These are phyloP conservation scores for Gossypium herbaceum DNA, from an alignment of 345 rosid species.

Conservation along the genomic window DNA sequence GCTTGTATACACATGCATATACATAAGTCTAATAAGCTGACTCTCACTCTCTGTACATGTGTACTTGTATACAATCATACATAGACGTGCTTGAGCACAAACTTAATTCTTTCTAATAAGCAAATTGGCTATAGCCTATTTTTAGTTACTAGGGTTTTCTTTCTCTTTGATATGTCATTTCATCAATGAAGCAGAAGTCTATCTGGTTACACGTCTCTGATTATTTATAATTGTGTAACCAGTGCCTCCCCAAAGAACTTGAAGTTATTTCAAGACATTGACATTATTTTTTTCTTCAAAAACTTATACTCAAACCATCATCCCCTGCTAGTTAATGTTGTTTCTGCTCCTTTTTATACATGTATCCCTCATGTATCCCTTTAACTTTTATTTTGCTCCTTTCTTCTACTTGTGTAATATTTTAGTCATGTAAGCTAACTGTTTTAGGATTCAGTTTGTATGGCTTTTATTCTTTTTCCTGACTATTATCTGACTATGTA, in stretches of 20 bases:
- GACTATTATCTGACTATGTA: neutral
- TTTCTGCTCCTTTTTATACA: neutral
- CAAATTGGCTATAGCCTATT: neutral
- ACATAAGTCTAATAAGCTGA: neutral
- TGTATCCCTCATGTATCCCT: neutral
- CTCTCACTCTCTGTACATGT: neutral
- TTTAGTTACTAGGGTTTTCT: neutral
- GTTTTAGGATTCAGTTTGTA: neutral
- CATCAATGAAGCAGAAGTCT: neutral
- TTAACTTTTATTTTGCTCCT: neutral
- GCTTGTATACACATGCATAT: neutral
- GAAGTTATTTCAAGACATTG: neutral
- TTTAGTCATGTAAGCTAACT: neutral
- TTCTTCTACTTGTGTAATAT: neutral
- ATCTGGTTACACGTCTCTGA: neutral
- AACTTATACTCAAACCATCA: neutral
- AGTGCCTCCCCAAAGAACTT: neutral
- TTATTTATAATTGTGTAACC: constrained; percentile 2
- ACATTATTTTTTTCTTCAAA: neutral
- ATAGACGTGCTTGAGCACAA: neutral
- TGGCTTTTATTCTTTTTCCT: neutral
- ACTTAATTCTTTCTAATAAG: constrained; percentile 2
- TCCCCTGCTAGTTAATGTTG: neutral
- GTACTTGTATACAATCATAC: neutral
- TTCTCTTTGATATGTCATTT: neutral